Evolutionary conservation across 306 rosid genomes (phyloP), one percentile per base, ranked within the genome.

Genomic region (Castanea mollissima): DNA sequence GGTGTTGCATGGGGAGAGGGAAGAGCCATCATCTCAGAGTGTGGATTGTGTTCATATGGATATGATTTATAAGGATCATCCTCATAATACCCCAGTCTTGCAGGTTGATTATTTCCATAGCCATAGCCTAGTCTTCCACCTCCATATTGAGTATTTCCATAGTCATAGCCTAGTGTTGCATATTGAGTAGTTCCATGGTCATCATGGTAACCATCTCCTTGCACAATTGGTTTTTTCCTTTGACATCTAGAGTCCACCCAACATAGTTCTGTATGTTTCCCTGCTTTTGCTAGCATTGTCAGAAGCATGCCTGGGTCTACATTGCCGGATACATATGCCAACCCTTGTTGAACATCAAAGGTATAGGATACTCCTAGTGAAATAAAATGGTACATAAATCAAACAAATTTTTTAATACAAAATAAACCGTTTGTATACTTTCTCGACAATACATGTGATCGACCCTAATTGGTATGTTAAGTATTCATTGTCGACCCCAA

Each of bases 231-330:
- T 8, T 29, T 15, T 18, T 63, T 63, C 12, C 41, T 38, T 10
- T 32, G 49, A 10, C 21, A 34, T 29, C 83, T 76, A 10, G 80
- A 62, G 55, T 79, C 78, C 52, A 79, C 69, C 19, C 65, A 58
- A 2, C 55, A 31, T 5, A 76, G 71, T 52, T 75, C 78, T 15
- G 67, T 75, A 32, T 79, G 81, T 78, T 83, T 83, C 31, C 78
- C 83, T 7, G 80, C 35, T 21, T 79, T 80, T 25, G 49, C 46
- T 27, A 84, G 68, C 68, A 46, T 29, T 16, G 14, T 46, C 71
- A 83, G 6, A 11, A 79, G 71, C 9, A 55, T 67, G n/a, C 15
- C 32, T 5, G 75, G 79, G 54, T 80, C 14, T 55, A 80, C 52
- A 31, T 31, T 64, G 34, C 70, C 70, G 1, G 70, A 64, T 7